phyloP scores from a whole-genome alignment of 1,284 basidiomycete species.

The Boletus austroedulis region DNA sequence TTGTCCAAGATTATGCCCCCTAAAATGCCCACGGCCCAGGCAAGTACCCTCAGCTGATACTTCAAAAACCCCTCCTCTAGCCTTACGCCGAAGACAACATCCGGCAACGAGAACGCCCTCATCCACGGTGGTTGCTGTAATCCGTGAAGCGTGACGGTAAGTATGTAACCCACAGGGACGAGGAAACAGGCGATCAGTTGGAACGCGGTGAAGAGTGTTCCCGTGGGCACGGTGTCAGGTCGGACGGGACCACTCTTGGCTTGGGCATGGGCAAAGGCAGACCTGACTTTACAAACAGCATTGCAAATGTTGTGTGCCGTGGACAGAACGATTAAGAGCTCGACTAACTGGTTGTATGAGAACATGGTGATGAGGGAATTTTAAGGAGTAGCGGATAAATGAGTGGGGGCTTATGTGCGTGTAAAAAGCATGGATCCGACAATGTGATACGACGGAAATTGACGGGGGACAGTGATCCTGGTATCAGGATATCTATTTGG shows the following conservation, averaged over 20 bases:
- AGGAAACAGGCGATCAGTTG: constrained; percentile 12
- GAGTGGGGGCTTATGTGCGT: background rate
- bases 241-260: constrained; percentile 22
- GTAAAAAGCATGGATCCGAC: background rate
- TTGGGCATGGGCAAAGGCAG: constrained; percentile 4
- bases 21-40: constrained; percentile 4
- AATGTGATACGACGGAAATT: background rate
- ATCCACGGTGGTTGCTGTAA: constrained; percentile 32
- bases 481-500: too few species aligned
- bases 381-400: background rate
- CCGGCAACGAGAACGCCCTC: constrained; percentile 1
- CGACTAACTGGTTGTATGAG: constrained; percentile 19
- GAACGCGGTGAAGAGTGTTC: constrained; percentile 18
- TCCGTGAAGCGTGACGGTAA: constrained; percentile 12
- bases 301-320: background rate
- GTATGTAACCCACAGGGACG: constrained; percentile 16
- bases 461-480: background rate
- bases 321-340: constrained; percentile 19
- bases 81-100: background rate
- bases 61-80: background rate
- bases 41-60: constrained; percentile 9
- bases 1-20: background rate
- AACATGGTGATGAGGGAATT: background rate
- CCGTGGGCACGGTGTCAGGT: constrained; percentile 11
- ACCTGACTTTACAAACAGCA: background rate